These are phyloP conservation scores for Mortierella sp. DNA, from an alignment of 371 early-diverging fungal species.

Conservation along the genomic window DNA sequence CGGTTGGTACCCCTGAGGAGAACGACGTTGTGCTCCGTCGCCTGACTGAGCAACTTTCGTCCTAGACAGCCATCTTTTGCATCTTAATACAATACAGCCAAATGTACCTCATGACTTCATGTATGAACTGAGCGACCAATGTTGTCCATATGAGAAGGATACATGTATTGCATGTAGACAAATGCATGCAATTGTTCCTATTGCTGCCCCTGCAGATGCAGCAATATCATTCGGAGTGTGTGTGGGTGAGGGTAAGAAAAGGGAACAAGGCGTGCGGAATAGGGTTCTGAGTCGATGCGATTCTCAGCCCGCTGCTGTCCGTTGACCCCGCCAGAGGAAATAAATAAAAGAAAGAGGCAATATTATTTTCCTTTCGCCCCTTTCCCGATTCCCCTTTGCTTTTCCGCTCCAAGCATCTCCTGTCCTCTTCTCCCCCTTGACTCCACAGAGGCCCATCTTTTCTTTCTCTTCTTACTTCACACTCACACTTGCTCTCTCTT, in stretches of 20 bases:
- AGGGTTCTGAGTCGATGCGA: slow-evolving; percentile 13
- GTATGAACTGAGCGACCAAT: not conserved
- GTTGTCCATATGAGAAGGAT: not conserved
- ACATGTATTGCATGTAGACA: not conserved
- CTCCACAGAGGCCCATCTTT: not conserved
- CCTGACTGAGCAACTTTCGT: slow-evolving; percentile 63
- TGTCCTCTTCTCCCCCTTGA: not conserved
- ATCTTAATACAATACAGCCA: not conserved
- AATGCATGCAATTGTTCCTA: not conserved
- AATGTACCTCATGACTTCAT: not conserved
- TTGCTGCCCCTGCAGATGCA: not conserved
- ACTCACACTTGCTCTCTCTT: not conserved
- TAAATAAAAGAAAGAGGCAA: not conserved
- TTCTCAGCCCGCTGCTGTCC: not conserved
- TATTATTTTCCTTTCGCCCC: not conserved
- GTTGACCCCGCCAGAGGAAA: not conserved
- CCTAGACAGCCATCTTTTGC: not conserved
- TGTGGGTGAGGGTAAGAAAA: too few relatives aligned
- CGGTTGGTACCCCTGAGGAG: slow-evolving; percentile 92
- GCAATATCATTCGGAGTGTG: not conserved
- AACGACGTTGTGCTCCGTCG: slow-evolving; percentile 69
- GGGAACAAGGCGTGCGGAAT: not conserved
- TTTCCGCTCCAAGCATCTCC: not conserved
- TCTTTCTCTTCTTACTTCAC: not conserved
- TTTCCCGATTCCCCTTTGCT: not conserved